phyloP scores from a whole-genome alignment of 305 asterid species.

The Andrographis paniculata region DNA sequence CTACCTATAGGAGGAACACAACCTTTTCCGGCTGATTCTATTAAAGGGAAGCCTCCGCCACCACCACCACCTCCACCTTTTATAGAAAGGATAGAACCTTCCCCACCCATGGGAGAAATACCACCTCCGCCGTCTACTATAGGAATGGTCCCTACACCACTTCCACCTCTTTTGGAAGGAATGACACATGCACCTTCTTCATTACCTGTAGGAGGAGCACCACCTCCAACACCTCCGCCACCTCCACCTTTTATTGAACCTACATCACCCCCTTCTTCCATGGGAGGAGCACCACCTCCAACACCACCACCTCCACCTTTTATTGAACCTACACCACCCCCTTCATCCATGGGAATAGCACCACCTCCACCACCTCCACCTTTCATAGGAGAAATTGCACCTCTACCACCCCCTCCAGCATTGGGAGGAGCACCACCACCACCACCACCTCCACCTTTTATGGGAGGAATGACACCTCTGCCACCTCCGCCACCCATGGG shows the following conservation, averaged over 20 bases:
- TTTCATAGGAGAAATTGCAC: slow-evolving; percentile 25
- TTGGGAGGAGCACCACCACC: slow-evolving; percentile 37
- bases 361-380: slow-evolving; percentile 27
- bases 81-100: no score
- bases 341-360: slow-evolving; percentile 6
- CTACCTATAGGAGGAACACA: no score
- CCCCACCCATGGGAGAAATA: no score
- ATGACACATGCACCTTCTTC: not conserved
- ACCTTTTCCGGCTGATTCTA: no score
- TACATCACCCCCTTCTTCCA: not conserved
- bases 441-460: slow-evolving; percentile 30
- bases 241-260: slow-evolving; percentile 14
- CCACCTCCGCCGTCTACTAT: no score
- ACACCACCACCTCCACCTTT: slow-evolving; percentile 21
- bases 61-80: no score
- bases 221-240: slow-evolving; percentile 7
- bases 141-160: not conserved
- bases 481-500: slow-evolving; percentile 44
- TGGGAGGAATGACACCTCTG: slow-evolving; percentile 37
- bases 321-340: slow-evolving; percentile 5
- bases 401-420: slow-evolving; percentile 31
- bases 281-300: slow-evolving; percentile 12
- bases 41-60: no score
- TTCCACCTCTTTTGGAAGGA: not conserved
- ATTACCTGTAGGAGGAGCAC: not conserved